Conservation (phyloP, 371 early-diverging fungal species). For the Mycotypha africana region DNA sequence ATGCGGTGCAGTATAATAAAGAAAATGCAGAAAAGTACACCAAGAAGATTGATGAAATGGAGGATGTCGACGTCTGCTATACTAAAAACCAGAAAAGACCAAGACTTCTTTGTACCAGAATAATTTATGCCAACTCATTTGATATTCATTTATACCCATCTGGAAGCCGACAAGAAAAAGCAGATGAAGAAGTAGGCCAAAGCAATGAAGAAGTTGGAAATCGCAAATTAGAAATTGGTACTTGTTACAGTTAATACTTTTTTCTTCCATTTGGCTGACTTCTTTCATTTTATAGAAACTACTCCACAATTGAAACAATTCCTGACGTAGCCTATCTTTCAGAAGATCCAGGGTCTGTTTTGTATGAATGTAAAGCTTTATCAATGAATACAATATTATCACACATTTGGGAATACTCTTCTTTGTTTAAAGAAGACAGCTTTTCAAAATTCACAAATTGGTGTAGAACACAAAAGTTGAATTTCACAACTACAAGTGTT, state of each 20-base stretch:
- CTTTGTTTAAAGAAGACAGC: background rate
- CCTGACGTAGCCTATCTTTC: background rate
- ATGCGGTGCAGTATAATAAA: too few relatives aligned
- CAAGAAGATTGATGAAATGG: too few relatives aligned
- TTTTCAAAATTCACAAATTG: slow-evolving; percentile 3
- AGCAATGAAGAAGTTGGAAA: background rate
- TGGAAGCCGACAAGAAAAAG: background rate
- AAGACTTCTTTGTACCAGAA: slow-evolving; percentile 1
- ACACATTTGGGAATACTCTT: background rate
- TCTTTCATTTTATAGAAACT: too few relatives aligned
- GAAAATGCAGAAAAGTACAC: too few relatives aligned
- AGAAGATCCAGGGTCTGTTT: slow-evolving; percentile 1
- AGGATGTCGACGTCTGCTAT: background rate
- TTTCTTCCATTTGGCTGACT: too few relatives aligned
- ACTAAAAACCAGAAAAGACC: slow-evolving; percentile 1
- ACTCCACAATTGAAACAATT: slow-evolving; percentile 1
- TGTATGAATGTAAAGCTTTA: slow-evolving; percentile 1
- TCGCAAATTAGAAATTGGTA: too few relatives aligned
- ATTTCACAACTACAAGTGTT: background rate
- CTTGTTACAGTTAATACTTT: too few relatives aligned
- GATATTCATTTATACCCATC: slow-evolving; percentile 2
- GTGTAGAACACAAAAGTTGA: slow-evolving; percentile 2
- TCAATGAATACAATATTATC: background rate
- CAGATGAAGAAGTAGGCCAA: background rate
- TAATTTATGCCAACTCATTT: slow-evolving; percentile 1